Conservation (phyloP, 2,329 filamentous ascomycete species). For the Elsinoe australis region DNA sequence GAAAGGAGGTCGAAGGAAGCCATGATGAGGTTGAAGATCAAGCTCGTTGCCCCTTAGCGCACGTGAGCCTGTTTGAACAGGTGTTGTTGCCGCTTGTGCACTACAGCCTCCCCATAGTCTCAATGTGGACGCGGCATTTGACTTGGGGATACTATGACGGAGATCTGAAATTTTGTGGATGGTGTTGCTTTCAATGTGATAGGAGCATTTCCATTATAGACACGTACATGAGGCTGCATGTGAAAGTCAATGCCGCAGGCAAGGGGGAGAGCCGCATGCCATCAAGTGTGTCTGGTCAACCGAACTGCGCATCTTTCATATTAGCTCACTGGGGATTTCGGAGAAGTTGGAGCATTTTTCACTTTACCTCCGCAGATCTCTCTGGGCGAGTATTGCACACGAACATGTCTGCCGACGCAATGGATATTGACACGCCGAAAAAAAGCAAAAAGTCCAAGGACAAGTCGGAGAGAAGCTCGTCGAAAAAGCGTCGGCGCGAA, state of each 20-base stretch:
- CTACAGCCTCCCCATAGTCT: too few species aligned
- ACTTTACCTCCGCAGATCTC: neutral
- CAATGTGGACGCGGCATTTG: too few species aligned
- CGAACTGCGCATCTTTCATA: neutral
- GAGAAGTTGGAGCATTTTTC: conserved; percentile 6
- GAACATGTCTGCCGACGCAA: conserved; percentile 23
- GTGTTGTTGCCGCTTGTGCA: too few species aligned
- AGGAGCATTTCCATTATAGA: too few species aligned
- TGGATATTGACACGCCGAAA: conserved; percentile 22
- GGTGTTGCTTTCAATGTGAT: too few species aligned
- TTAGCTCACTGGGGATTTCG: conserved; percentile 9
- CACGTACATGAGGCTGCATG: conserved; percentile 9
- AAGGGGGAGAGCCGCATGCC: conserved; percentile 8
- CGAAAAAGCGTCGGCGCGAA: conserved; percentile 25
- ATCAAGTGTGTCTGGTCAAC: neutral
- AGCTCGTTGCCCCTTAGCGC: too few species aligned
- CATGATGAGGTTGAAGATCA: conserved; percentile 22
- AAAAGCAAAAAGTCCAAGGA: conserved; percentile 37
- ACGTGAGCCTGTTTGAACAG: too few species aligned
- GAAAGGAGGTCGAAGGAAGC: conserved; percentile 42
- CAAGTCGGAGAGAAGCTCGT: conserved; percentile 23
- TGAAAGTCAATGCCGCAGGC: neutral
- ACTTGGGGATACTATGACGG: too few species aligned
- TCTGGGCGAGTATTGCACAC: neutral
- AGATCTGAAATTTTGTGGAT: too few species aligned